Conservation (phyloP, 1,284 basidiomycete genomes). For the Wallemia hederae region DNA sequence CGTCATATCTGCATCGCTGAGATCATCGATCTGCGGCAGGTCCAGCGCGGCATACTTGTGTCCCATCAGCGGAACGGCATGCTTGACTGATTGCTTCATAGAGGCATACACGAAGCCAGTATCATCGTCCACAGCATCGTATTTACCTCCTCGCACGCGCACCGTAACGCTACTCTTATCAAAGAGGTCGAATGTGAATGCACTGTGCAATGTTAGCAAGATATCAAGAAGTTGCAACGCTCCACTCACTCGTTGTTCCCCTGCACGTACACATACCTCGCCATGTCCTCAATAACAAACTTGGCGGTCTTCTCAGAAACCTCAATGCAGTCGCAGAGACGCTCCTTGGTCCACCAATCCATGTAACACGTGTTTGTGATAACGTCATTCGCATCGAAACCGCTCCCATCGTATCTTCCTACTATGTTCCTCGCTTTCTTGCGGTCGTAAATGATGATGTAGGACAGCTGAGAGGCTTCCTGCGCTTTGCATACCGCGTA, state of each 20-base stretch:
- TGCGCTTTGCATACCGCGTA: background rate
- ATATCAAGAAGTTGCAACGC: too few species aligned
- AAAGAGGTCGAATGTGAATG: background rate
- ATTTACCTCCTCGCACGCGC: background rate
- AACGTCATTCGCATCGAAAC: background rate
- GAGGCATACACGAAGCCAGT: background rate
- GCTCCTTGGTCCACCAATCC: background rate
- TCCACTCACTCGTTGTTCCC: background rate
- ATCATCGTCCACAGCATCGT: background rate
- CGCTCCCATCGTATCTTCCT: background rate
- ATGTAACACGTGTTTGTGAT: background rate
- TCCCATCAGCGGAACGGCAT: background rate
- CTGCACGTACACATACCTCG: background rate
- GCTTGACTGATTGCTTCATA: background rate
- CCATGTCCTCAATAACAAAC: background rate
- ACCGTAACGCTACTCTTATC: background rate
- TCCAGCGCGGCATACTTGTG: background rate
- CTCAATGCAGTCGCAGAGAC: background rate
- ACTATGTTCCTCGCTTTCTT: background rate
- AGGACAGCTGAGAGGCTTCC: background rate
- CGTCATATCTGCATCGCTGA: background rate
- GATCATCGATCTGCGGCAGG: background rate
- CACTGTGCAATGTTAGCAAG: too few species aligned
- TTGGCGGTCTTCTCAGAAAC: background rate
- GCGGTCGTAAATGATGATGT: background rate